These are phyloP conservation scores for Neonectria sp. DNA, from an alignment of 2,329 filamentous ascomycete species.

Conservation along the genomic window DNA sequence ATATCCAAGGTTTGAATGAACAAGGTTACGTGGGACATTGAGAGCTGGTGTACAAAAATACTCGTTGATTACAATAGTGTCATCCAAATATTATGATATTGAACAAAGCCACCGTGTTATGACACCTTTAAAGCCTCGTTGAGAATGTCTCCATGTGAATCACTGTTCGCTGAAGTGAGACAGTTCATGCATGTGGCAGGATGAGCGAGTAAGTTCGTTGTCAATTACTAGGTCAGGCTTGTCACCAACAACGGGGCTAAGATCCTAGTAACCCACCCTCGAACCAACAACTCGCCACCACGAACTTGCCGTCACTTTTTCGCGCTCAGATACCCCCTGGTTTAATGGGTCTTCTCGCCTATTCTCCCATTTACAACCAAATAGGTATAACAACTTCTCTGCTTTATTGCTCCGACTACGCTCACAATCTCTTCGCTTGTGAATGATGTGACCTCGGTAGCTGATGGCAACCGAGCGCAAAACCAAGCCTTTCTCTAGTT, in stretches of 20 bases:
- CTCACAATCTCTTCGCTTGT: neutral
- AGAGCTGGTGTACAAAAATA: constrained; percentile 13
- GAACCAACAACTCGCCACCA: neutral
- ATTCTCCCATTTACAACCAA: neutral
- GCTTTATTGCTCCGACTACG: neutral
- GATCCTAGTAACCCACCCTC: neutral
- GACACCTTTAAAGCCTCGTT: neutral
- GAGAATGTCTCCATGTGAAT: neutral
- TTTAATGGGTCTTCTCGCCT: neutral
- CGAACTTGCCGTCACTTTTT: neutral
- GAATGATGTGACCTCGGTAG: neutral
- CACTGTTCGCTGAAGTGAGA: neutral
- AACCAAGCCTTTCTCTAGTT: neutral
- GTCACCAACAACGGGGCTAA: neutral
- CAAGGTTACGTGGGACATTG: constrained; percentile 19
- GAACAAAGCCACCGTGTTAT: neutral
- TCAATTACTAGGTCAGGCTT: neutral
- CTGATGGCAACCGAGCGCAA: neutral
- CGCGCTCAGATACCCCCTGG: neutral
- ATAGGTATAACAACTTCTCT: neutral
- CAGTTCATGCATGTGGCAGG: neutral
- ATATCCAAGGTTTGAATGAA: constrained; percentile 18
- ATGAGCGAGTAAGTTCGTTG: neutral
- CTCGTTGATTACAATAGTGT: neutral
- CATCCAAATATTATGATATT: neutral